phyloP scores from a whole-genome alignment of 331 rosid genomes.

The Acacia concinna region DNA sequence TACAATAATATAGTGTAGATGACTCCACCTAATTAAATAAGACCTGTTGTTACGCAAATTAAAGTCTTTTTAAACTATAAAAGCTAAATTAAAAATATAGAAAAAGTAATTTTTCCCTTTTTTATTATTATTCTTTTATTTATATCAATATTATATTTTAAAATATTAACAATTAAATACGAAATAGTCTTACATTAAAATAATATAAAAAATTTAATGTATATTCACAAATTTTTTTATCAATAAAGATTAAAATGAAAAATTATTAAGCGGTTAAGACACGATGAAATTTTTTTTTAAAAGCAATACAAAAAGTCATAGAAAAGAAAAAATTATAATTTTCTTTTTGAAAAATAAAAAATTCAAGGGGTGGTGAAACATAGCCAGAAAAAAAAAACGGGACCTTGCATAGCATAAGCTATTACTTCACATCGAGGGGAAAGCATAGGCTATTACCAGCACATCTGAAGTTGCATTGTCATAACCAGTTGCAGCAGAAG shows the following conservation, averaged over 20 bases:
- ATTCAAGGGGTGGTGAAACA: not conserved
- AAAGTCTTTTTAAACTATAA: not conserved
- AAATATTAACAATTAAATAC: not conserved
- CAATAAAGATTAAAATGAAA: not conserved
- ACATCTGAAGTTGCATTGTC: slow-evolving; percentile 87
- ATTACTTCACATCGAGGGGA: no score
- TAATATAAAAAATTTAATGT: not conserved
- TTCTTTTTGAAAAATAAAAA: not conserved
- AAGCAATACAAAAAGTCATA: not conserved
- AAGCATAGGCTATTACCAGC: slow-evolving; percentile 47
- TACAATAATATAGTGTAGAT: no score
- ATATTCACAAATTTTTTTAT: not conserved
- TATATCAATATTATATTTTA: not conserved
- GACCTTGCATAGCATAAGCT: no score
- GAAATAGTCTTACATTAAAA: not conserved
- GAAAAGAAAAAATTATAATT: no score
- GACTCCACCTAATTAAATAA: no score
- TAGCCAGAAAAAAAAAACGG: not conserved
- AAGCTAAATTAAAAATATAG: not conserved
- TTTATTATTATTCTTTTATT: not conserved
- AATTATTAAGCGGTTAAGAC: not conserved
- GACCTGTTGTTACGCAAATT: not conserved
- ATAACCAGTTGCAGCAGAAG: slow-evolving; percentile 92
- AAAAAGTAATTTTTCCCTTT: not conserved
- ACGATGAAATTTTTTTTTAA: no score